Conservation (phyloP, 768 basidiomycete species). For the Coprinellus aureogranulatus region DNA sequence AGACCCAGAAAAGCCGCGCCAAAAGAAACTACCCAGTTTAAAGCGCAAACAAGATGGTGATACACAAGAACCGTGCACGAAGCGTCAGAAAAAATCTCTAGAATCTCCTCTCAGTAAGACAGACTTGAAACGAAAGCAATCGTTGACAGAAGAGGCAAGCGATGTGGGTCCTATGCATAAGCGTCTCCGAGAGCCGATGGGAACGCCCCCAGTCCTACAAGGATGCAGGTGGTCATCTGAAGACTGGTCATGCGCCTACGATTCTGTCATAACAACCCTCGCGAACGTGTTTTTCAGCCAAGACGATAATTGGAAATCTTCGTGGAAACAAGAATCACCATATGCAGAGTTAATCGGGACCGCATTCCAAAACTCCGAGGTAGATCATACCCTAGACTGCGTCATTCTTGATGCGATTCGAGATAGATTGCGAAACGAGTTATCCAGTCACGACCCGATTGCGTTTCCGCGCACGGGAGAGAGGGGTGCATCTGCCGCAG, state of each 20-base stretch:
- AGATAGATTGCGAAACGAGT: background rate
- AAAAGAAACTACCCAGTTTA: too few species aligned
- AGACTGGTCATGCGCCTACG: background rate
- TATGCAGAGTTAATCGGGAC: background rate
- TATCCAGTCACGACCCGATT: background rate
- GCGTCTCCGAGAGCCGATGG: background rate
- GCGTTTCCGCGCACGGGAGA: background rate
- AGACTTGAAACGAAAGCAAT: too few species aligned
- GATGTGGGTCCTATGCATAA: background rate
- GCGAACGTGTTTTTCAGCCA: background rate
- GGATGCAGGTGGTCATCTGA: background rate
- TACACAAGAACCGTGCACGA: too few species aligned
- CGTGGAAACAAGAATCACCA: background rate
- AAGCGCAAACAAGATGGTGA: too few species aligned
- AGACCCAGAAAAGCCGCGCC: background rate
- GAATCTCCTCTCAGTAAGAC: too few species aligned
- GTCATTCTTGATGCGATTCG: background rate
- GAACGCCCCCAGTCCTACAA: background rate
- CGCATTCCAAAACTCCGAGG: background rate
- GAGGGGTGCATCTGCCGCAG: slow-evolving; percentile 6
- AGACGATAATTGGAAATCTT: background rate
- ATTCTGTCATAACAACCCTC: background rate
- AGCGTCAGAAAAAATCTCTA: too few species aligned
- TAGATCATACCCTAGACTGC: background rate
- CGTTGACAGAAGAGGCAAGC: background rate